Base-by-base conservation (phyloP, 1,284 basidiomycete genomes). In the Albatrellus sp. region DNA sequence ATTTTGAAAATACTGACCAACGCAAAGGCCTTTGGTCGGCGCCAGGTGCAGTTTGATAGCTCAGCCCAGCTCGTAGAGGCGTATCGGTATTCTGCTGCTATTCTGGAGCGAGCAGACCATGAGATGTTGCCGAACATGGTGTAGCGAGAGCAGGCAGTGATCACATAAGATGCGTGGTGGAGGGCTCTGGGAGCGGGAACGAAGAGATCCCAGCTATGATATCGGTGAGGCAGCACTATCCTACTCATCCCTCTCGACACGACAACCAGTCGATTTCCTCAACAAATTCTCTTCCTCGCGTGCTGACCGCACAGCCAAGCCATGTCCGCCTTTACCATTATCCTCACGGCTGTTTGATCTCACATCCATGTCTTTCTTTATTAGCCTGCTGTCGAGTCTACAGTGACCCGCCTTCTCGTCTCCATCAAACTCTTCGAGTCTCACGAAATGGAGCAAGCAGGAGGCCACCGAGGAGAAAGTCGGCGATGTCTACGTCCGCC, bases 371-470 rank as follows among this genome's bases (percentile, higher is more conserved):
- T 31, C n/a, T 11, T 11, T 16, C 11, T 7, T 5, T 16, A 28
- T 34, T 31, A 82, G 76, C 81, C 80, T 44, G 77, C 77, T 8
- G 87, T 92, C 52, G 93, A 97, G 62, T 88, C 90, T 37, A 84
- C 89, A 33, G 92, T 98, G 28, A 98, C 94, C 11, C 78, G 90
- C 43, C 73, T 98, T 16, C 74, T 98, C 11, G 91, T 98, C 2
- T 86, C 91, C 16, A 98, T 97, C 51, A 97, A 98, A 61, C 80
- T 90, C 20, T 75, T 98, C 35, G 93, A 97, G 60, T 77, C 89
- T 98, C 46, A 93, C 90, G 9, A 70, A 80, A 64, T 97, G 92
- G 92, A 89, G 88, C 57, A 72, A 75, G 45, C 67, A 78, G 39
- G 71, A 80, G 50, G 73, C 89, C 49, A 72, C 79, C 44, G 94